Base-by-base conservation (phyloP, 2,329 filamentous ascomycete species). In the Plenodomus lindquistii region DNA sequence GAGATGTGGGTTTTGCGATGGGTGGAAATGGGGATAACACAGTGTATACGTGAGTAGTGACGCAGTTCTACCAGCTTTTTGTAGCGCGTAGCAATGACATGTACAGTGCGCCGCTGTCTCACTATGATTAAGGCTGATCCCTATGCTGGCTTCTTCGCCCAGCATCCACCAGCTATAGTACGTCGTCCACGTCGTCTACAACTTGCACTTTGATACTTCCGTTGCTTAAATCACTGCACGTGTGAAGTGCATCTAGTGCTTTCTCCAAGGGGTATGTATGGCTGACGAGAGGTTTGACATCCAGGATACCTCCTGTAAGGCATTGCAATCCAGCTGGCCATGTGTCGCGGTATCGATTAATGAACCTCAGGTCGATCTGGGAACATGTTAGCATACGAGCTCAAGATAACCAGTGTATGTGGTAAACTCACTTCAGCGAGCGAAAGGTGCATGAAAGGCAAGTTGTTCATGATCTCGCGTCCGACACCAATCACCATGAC, bases 291-390 rank as follows among this genome's bases (percentile, higher is more conserved):
- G 77, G 79, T 61, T 84, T 84, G 17, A 87, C 72, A 61, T 87
- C 79, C 8, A 89, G 63, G 1, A 87, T 76, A 0, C 80, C 81
- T 3, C 83, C 82, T 35, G 76, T 78, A 21, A 89, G 63, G 40
- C 81, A 82, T 6, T 81, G 76, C 27, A 89, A 85, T 0, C 83
- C 86, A 0, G 81, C 79, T 0, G 85, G 85, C 85, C 86, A 89
- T 0, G 85, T 88, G 60, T 88, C 84, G 35, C 80, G 77, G 64
- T 88, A 89, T 7, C 86, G 77, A 66, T 89, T 88, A 64, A 88
- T 88, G 71, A 89, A 89, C 31, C 80, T 82, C 20, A 89, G 74
- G 57, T 87, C 78, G 54, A 88, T 86, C 81, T 84, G 24, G 8
- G 13, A 5, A 11, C 1, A 18, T 40, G 11, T 55, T 9, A n/a